Base-by-base conservation (phyloP, 192 early-diverging fungal species). In the Entomortierella lignicola region DNA sequence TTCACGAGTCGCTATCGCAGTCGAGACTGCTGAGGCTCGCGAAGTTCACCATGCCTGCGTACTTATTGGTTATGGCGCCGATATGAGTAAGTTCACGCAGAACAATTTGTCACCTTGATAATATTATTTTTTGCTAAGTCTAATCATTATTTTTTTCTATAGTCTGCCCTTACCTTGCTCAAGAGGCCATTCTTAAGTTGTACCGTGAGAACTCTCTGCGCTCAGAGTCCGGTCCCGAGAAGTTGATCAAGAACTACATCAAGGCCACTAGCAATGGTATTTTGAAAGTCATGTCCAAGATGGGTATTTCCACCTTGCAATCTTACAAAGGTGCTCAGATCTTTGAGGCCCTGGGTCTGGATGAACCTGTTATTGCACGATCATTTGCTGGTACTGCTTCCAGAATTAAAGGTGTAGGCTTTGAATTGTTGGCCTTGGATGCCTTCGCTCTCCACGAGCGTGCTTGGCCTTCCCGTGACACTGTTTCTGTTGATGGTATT, bases 321-420 rank as follows among this genome's bases (percentile, higher is more conserved):
- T 93, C 91, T 15, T 99, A 99, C 89, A 98, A 98, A 86, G 98
- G 96, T 61, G 98, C 98, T 12, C 98, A 99, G 88, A 97, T 98
- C 72, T 99, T 99, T 79, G 98, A 99, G 80, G 95, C 95, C 21
- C 89, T 99, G 29, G 98, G 98, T 68, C 72, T 99, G 4, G 94
- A 96, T 65, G 85, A 88, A 31, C 85, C 92, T 37, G 97, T 99
- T 43, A 92, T 99, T 60, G 83, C 88, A 31, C 88, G 89, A 55
- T 99, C 97, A 80, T 99, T 99, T 86, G 89, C 91, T 21, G 98
- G 98, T 65, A 99, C 98, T 17, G 94, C 96, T 18, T 96, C 94
- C 47, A 91, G 98, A 68, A 94, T 99, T 83, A 95, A 93, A 77
- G 98, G 97, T 85, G 85, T 89, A 55, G 85, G 85, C 30, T 74